These are phyloP conservation scores for Pouteria glomerata DNA, from an alignment of 148 eudicot species.

Conservation along the genomic window DNA sequence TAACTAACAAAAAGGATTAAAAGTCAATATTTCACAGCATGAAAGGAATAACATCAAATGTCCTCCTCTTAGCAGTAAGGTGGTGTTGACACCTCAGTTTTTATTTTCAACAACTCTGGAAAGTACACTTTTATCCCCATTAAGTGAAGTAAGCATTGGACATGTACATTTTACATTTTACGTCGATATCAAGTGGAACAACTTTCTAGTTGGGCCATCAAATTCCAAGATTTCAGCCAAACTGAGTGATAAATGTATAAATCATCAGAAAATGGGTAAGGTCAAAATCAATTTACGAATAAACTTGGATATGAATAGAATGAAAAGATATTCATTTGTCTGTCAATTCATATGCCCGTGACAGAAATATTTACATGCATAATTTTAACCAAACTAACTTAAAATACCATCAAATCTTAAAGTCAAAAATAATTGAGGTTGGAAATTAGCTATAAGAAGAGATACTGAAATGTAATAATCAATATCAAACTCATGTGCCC, in stretches of 20 bases:
- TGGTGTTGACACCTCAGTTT: not conserved
- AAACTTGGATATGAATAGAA: not conserved
- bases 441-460: not conserved
- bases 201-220: not conserved
- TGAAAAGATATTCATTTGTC: not conserved
- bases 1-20: not conserved
- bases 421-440: not conserved
- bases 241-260: not conserved
- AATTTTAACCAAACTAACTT: not conserved
- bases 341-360: not conserved
- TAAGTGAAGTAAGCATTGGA: not conserved
- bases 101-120: too few species aligned
- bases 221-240: not conserved
- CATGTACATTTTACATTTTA: not conserved
- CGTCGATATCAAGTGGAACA: not conserved
- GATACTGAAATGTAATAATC: not conserved
- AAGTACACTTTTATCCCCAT: not conserved
- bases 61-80: not conserved
- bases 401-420: not conserved
- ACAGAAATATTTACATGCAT: not conserved
- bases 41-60: not conserved
- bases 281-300: not conserved
- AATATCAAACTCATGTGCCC: not conserved
- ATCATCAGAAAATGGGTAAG: not conserved
- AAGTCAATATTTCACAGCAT: not conserved